Conservation (phyloP, 139 green algal genomes). For the Picochlorum sp. region DNA sequence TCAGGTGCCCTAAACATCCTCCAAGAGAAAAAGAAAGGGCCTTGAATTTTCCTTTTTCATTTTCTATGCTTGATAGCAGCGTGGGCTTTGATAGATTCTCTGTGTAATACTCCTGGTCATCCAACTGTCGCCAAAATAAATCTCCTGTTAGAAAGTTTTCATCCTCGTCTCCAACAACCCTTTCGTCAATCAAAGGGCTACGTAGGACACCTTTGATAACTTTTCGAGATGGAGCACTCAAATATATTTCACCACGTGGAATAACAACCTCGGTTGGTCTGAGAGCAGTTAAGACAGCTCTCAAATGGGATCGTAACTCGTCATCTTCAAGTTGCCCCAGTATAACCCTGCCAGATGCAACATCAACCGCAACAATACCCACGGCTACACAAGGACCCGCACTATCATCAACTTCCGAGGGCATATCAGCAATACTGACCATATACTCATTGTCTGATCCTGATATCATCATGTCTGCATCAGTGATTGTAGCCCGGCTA, state of each 20-base stretch:
- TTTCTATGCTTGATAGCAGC: constrained; percentile 4
- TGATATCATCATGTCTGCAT: constrained; percentile 73
- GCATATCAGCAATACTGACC: constrained; percentile 30
- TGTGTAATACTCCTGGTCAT: neutral
- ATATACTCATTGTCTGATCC: constrained; percentile 51
- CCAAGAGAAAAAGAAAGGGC: constrained; percentile 22
- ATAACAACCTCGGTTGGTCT: constrained; percentile 77
- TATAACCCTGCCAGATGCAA: constrained; percentile 51
- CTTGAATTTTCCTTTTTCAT: neutral
- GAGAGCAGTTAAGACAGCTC: constrained; percentile 54
- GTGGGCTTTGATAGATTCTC: neutral
- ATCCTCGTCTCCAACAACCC: constrained; percentile 13
- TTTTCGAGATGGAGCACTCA: constrained; percentile 22
- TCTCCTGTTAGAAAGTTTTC: constrained; percentile 5
- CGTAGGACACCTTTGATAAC: constrained; percentile 23
- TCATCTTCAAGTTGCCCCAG: constrained; percentile 64
- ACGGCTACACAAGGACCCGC: constrained; percentile 13
- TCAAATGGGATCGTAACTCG: constrained; percentile 52
- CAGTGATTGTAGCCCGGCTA: constrained; percentile 76
- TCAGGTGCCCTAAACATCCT: constrained; percentile 45
- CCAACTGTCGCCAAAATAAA: constrained; percentile 5
- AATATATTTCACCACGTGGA: neutral
- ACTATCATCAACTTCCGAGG: neutral
- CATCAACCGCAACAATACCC: constrained; percentile 65
- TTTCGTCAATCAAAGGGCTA: constrained; percentile 20